Conservation (phyloP, 331 rosid species). For the Acacia concinna region DNA sequence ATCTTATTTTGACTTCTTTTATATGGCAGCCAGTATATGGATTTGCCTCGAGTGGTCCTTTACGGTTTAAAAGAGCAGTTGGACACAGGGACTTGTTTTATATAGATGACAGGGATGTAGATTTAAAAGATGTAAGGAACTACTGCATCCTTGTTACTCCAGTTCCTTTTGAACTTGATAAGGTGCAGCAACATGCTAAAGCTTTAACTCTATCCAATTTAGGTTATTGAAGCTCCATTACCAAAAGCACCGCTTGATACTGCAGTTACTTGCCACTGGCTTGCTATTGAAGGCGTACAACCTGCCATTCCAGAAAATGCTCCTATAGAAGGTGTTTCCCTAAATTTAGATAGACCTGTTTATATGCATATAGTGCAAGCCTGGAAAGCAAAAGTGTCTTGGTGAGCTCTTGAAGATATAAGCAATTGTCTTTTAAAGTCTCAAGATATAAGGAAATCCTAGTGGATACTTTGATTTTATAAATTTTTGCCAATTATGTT, state of each 20-base stretch:
- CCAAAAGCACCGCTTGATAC: slow-evolving; percentile 80
- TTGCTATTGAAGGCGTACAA: slow-evolving; percentile 94
- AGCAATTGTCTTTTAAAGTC: slow-evolving; percentile 17
- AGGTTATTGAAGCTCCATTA: slow-evolving; percentile 82
- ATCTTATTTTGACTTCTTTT: slow-evolving; percentile 35
- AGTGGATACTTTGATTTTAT: slow-evolving; percentile 26
- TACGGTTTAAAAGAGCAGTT: slow-evolving; percentile 81
- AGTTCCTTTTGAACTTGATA: slow-evolving; percentile 24
- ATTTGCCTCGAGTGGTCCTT: slow-evolving; percentile 78
- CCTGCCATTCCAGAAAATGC: slow-evolving; percentile 89
- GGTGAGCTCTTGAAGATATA: slow-evolving; percentile 52
- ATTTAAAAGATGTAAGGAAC: slow-evolving; percentile 77
- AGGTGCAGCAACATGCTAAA: slow-evolving; percentile 19
- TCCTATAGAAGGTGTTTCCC: slow-evolving; percentile 59
- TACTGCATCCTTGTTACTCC: slow-evolving; percentile 25
- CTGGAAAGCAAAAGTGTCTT: slow-evolving; percentile 49
- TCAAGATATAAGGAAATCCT: slow-evolving; percentile 19
- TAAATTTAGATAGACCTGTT: slow-evolving; percentile 21
- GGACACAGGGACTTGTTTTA: slow-evolving; percentile 89
- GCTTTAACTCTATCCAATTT: slow-evolving; percentile 22
- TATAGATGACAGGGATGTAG: slow-evolving; percentile 85
- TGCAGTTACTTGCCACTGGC: slow-evolving; percentile 73
- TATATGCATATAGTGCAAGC: slow-evolving; percentile 43
- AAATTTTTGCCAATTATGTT: slow-evolving; percentile 16
- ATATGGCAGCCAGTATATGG: slow-evolving; percentile 74